Percentiles rank a stretch among this genome's conserved stretches.
Conservation (phyloP, 129 eudicot genomes). For the Artemisia argyi region DNA sequence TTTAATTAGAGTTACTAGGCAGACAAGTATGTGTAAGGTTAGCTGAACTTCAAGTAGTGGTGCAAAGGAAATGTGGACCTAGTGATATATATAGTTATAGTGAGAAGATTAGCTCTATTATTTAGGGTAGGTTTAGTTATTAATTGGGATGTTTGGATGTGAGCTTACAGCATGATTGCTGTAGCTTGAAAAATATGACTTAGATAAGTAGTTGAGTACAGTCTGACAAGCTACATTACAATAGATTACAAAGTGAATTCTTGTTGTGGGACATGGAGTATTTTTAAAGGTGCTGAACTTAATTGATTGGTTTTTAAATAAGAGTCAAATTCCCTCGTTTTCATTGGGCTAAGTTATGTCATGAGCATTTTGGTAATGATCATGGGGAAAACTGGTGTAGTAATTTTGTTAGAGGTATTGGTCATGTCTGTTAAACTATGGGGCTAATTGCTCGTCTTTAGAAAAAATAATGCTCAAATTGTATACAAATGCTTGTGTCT, state of each 20-base stretch:
- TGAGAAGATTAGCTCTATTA: not conserved
- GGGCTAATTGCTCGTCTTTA: too few species aligned
- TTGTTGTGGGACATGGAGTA: not conserved
- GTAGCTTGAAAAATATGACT: constrained; percentile 7
- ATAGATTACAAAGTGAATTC: too few species aligned
- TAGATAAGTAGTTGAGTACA: not conserved
- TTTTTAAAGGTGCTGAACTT: not conserved
- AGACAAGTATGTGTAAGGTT: not conserved
- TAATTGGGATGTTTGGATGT: constrained; percentile 1
- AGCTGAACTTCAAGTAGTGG: not conserved
- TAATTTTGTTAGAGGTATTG: not conserved
- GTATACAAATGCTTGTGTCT: not conserved
- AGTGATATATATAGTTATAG: not conserved
- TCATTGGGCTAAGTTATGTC: too few species aligned
- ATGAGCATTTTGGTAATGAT: too few species aligned
- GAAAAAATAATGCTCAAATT: not conserved
- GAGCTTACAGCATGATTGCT: not conserved
- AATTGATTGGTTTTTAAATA: too few species aligned
- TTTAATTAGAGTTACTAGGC: too few species aligned
- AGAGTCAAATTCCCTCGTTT: too few species aligned
- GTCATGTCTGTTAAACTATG: too few species aligned
- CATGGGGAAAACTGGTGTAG: not conserved
- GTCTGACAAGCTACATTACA: too few species aligned
- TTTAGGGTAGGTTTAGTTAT: not conserved
- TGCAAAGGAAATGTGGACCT: not conserved